Base-by-base conservation (phyloP, 2,329 filamentous ascomycete genomes). In the Colletotrichum kahawae region DNA sequence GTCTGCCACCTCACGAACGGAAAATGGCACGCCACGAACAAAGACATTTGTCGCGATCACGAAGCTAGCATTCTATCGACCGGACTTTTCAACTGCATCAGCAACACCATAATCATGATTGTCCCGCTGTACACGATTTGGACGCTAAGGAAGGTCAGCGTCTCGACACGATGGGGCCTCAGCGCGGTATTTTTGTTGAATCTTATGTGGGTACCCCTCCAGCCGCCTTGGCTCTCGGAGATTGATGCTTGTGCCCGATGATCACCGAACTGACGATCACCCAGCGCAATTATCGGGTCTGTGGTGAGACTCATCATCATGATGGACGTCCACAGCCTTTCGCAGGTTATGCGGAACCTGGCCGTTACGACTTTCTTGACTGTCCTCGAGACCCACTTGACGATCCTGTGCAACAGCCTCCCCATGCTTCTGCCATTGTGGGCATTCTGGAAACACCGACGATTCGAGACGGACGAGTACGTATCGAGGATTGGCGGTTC, bases 51-150 rank as follows among this genome's bases (percentile, higher is more conserved):
- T 67, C 83, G 83, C 57, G 81, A 84, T 70, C 80, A 83, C 60
- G 79, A 82, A 38, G 80, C 81, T 6, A 81, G 82, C n/a, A 86
- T 85, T 68, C 83, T 85, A 59, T 82, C 82, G 48, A 83, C 84
- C 65, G 84, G 83, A 10, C 82, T 81, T 2, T 84, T 85, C 73
- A 86, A 85, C 73, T 83, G 85, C 59, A 74, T 84, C 16, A 82
- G 83, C 24, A 85, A 87, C 75, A 70, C 85, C 12, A 77, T 83
- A 38, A 84, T 87, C 68, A 78, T 86, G 56, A 43, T 82, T 13
- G 79, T 87, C 34, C 85, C 85, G 8, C 77, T 86, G 3, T 81
- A 80, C 21, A 84, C 81, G 33, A 79, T 86, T 18, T 82, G 83
- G 77, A 79, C 77, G 21, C 77, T 86, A 38, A 81, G 85, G 65